A percentile compares a stretch with the other conserved stretches of the same genome.
Conservation (phyloP, 805 yeast genomes). For the Torulaspora delbrueckii region DNA sequence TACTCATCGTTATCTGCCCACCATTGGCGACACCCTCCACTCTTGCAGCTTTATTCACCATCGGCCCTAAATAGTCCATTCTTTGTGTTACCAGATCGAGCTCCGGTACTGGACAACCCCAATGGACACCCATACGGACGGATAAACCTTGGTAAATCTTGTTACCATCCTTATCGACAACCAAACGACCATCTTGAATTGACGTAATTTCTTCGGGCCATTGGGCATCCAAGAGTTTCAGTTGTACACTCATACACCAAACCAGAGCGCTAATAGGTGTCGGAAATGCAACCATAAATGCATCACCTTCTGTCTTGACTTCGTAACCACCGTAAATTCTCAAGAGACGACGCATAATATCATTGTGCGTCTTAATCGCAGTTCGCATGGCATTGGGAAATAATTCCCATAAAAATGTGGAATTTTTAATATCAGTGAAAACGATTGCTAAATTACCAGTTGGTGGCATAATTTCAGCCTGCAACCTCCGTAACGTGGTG, state of each 20-base stretch:
- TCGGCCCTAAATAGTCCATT: constrained; percentile 99
- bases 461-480: constrained; percentile 91
- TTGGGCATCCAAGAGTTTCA: constrained; percentile 73
- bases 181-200: constrained; percentile 76
- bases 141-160: constrained; percentile 80
- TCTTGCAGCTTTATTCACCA: constrained; percentile 93
- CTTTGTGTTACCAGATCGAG: constrained; percentile 90
- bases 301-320: constrained; percentile 98
- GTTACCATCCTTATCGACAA: constrained; percentile 54
- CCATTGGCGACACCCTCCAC: constrained; percentile 95
- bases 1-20: constrained; percentile 88
- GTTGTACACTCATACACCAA: constrained; percentile 94
- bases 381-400: constrained; percentile 93
- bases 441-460: constrained; percentile 92
- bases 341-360: constrained; percentile 88
- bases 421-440: constrained; percentile 93
- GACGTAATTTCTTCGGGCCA: constrained; percentile 94
- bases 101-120: constrained; percentile 98
- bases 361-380: constrained; percentile 91
- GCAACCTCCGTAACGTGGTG: constrained; percentile 72
- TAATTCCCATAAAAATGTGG: constrained; percentile 90
- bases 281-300: constrained; percentile 96
- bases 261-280: constrained; percentile 83
- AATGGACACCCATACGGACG: constrained; percentile 97
- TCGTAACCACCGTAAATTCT: constrained; percentile 95